Base-by-base conservation (phyloP, 805 yeast species). In the Blastobotrys americana region DNA sequence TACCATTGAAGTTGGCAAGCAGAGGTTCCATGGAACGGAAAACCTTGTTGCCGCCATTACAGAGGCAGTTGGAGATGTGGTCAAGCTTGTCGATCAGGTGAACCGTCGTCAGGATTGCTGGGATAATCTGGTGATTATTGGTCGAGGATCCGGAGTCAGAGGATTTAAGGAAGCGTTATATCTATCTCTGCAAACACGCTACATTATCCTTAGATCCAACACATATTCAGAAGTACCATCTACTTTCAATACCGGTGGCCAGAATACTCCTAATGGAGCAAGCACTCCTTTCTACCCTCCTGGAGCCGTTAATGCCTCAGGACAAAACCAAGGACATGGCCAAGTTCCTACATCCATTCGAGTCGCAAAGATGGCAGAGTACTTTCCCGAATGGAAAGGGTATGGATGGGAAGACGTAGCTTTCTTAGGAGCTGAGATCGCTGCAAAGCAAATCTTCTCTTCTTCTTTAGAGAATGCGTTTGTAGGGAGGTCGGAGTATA, bases 341-440 rank as follows among this genome's bases (percentile, higher is more conserved):
- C 97, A 90, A 65, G 88, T 82, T 2, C 97, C 97, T 18, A 78
- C 80, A n/a, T 70, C 79, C 10, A 74, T 89, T 45, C 78, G 75
- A 52, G 59, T 78, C 41, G 78, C 80, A 20, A 81, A 82, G 55
- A 74, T 78, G 61, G 94, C 96, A 0, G 97, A 90, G 45, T 89
- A 90, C 63, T 90, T 90, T 66, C 85, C 95, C 1, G 95, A 86
- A 53, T 90, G 97, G 97, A 89, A 89, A 65, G 78, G 77, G 39
- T 63, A 62, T 27, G 88, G 90, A 1, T 81, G 82, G 74, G 80
- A 82, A 46, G 88, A 85, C 53, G 77, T 82, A 25, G 72, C 78
- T 47, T 86, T 89, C 58, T 67, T 89, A 49, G 97, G 97, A 2
- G 95, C 84, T 2, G 85, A 87, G 63, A 84, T 89, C 40, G 82